Percentiles rank a stretch among this genome's conserved stretches.
phyloP scores from a whole-genome alignment of 768 basidiomycete genomes.

The Collybia mongolica region DNA sequence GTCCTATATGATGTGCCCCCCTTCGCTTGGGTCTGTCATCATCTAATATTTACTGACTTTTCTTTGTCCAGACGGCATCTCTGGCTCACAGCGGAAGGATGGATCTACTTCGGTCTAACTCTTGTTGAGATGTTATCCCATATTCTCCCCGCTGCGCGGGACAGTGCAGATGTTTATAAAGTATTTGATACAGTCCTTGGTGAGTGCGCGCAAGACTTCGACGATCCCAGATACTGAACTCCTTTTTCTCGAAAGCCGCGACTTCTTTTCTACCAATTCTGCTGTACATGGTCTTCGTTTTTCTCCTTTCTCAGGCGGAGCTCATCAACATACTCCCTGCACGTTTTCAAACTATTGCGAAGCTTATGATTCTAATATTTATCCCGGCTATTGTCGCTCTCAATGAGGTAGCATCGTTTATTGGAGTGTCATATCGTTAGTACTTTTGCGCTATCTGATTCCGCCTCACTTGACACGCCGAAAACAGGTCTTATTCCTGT shows the following conservation, averaged over 20 bases:
- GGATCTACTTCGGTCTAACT: slow-evolving; percentile 56
- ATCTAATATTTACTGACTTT: neutral
- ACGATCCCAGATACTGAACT: neutral
- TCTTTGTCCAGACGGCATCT: slow-evolving; percentile 44
- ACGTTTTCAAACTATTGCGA: slow-evolving; percentile 42
- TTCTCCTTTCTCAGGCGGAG: slow-evolving; percentile 50
- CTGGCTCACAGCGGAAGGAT: slow-evolving; percentile 61
- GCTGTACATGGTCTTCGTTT: slow-evolving; percentile 61
- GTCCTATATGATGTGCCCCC: neutral
- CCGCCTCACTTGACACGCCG: neutral
- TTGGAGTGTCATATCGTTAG: slow-evolving; percentile 57
- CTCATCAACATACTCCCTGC: slow-evolving; percentile 53
- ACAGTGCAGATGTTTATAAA: slow-evolving; percentile 44
- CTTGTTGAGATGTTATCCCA: slow-evolving; percentile 62
- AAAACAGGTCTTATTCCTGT: slow-evolving; percentile 9
- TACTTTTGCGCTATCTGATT: slow-evolving; percentile 6
- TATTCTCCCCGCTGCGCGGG: slow-evolving; percentile 48
- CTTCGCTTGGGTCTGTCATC: neutral
- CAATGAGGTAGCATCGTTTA: slow-evolving; percentile 65
- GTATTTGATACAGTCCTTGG: slow-evolving; percentile 61
- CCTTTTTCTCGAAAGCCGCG: slow-evolving; percentile 34
- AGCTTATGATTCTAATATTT: slow-evolving; percentile 45
- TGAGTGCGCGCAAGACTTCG: slow-evolving; percentile 28
- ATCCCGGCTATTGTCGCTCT: slow-evolving; percentile 54
- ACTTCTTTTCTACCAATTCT: slow-evolving; percentile 66